Percentiles rank a stretch among this genome's conserved stretches.
These are phyloP conservation scores for Suillus subluteus DNA, from an alignment of 768 basidiomycete genomes.

Conservation along the genomic window DNA sequence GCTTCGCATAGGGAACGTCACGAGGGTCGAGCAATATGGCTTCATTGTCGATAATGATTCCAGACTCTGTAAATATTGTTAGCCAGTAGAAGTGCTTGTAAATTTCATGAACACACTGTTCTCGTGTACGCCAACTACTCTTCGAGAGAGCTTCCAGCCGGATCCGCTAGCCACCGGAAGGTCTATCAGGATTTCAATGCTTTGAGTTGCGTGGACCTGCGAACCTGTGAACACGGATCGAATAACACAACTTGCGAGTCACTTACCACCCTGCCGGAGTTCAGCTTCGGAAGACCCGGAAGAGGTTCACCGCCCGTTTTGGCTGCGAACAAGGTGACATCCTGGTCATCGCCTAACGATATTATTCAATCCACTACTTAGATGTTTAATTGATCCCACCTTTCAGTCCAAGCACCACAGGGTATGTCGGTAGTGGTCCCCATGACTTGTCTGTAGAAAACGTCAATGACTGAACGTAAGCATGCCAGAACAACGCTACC, in stretches of 20 bases:
- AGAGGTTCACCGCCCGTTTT: constrained; percentile 41
- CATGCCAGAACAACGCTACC: constrained; percentile 35
- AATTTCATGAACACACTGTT: constrained; percentile 60
- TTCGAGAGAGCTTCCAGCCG: constrained; percentile 75
- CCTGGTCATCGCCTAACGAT: constrained; percentile 53
- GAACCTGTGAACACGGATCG: background rate
- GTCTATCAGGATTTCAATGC: constrained; percentile 79
- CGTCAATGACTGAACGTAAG: background rate
- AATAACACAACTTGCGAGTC: background rate
- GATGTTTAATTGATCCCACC: constrained; percentile 36
- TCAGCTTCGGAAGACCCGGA: constrained; percentile 71
- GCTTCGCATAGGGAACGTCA: constrained; percentile 61
- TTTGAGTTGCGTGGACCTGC: constrained; percentile 80
- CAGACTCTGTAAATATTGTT: constrained; percentile 54
- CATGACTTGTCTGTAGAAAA: constrained; percentile 59
- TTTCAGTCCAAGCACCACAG: constrained; percentile 78
- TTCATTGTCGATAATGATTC: constrained; percentile 73
- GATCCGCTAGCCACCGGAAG: constrained; percentile 74
- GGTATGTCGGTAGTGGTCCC: constrained; percentile 82
- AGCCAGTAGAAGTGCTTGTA: background rate
- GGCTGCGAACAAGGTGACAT: constrained; percentile 71
- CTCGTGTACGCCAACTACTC: constrained; percentile 73
- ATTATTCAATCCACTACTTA: background rate
- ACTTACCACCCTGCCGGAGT: constrained; percentile 71
- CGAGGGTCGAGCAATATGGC: constrained; percentile 62